phyloP scores from a whole-genome alignment of 768 basidiomycete species.

The Neoboletus subvelutipes region DNA sequence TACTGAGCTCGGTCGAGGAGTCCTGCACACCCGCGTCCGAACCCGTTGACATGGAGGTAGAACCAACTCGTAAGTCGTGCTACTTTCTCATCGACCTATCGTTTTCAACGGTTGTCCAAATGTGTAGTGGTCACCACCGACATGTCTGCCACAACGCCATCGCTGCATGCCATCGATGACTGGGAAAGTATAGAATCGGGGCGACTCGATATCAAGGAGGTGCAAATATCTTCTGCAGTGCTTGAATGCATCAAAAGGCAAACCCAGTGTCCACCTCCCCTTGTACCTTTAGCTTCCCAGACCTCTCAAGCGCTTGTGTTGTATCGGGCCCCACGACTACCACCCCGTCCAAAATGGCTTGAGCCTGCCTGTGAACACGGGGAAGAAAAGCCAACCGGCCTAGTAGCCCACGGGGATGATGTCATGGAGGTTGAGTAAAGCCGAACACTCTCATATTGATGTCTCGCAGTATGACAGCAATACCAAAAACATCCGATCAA shows the following conservation, averaged over 20 bases:
- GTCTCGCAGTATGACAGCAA: conserved; percentile 17
- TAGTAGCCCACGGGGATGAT: conserved; percentile 33
- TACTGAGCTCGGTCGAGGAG: conserved; percentile 45
- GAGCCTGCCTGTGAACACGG: conserved; percentile 2
- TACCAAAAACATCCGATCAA: conserved; percentile 27
- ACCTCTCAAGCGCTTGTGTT: conserved; percentile 51
- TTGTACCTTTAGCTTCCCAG: conserved; percentile 19
- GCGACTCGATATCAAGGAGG: conserved; percentile 21
- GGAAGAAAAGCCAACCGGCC: not conserved
- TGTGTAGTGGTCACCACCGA: conserved; percentile 2
- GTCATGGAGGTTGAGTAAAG: conserved; percentile 54
- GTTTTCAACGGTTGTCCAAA: not conserved
- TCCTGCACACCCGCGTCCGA: conserved; percentile 42
- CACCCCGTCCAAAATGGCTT: conserved; percentile 15
- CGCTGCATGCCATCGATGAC: not conserved
- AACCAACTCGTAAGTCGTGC: conserved; percentile 55
- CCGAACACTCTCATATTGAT: not conserved
- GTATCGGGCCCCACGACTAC: conserved; percentile 42
- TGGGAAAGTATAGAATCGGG: conserved; percentile 28
- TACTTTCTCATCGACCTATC: conserved; percentile 4
- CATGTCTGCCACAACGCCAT: conserved; percentile 27
- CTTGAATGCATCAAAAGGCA: conserved; percentile 45
- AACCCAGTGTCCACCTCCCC: conserved; percentile 20
- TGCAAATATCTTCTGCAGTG: conserved; percentile 45
- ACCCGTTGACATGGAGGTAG: conserved; percentile 64